phyloP scores from a whole-genome alignment of 331 rosid species.

The Acacia pycnantha region DNA sequence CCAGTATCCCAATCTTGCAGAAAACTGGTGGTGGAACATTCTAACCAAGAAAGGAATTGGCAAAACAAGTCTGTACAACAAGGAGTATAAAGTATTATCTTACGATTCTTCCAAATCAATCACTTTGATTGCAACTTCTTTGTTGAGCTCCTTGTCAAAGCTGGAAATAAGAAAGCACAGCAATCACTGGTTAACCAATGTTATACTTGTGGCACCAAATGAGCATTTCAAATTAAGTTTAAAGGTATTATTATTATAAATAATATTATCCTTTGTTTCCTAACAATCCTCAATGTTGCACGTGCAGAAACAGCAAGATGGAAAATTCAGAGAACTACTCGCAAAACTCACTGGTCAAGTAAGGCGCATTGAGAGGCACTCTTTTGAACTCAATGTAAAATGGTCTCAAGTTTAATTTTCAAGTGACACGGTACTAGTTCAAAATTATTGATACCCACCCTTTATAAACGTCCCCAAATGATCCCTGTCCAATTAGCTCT shows the following conservation, averaged over 20 bases:
- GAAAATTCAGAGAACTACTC: constrained; percentile 13
- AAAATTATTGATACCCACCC: constrained; percentile 56
- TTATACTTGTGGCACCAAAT: constrained; percentile 11
- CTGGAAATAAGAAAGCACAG: constrained; percentile 52
- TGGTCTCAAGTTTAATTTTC: neutral
- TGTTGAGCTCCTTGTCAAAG: constrained; percentile 90
- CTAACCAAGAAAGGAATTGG: constrained; percentile 10
- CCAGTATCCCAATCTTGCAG: constrained; percentile 1
- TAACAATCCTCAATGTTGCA: constrained; percentile 20
- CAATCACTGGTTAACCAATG: neutral
- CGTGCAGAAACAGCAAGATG: constrained; percentile 17
- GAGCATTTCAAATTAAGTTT: neutral
- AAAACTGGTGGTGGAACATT: constrained; percentile 2
- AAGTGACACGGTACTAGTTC: neutral
- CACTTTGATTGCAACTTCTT: constrained; percentile 91
- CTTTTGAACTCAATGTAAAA: constrained; percentile 5
- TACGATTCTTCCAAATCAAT: constrained; percentile 98
- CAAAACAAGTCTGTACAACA: neutral
- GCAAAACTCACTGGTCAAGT: constrained; percentile 3
- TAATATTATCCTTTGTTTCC: constrained; percentile 1
- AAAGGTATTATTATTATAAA: neutral
- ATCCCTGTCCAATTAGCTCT: constrained; percentile 96
- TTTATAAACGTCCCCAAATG: constrained; percentile 94
- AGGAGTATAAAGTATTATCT: constrained; percentile 35
- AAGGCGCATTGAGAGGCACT: constrained; percentile 17